phyloP scores from a whole-genome alignment of 2,329 filamentous ascomycete species.

The Colletotrichum aenigma region DNA sequence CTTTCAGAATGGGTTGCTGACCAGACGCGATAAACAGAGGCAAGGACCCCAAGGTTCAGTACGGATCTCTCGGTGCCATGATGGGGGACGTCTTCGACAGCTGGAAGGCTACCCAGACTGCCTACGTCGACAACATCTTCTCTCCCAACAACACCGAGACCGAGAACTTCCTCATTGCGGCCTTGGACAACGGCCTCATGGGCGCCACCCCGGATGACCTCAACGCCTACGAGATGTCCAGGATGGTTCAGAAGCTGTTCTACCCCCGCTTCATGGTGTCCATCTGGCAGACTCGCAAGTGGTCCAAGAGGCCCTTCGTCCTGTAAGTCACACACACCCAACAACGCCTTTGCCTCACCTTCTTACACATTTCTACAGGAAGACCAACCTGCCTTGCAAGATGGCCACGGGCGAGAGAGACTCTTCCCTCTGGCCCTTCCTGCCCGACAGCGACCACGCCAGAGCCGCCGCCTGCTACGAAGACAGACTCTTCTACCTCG shows the following conservation, averaged over 20 bases:
- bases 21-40: background rate
- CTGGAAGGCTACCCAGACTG: background rate
- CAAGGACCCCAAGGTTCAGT: background rate
- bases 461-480: background rate
- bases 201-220: background rate
- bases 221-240: background rate
- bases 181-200: slow-evolving; percentile 2
- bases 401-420: background rate
- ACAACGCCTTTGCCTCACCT: background rate
- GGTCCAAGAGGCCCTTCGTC: background rate
- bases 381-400: background rate
- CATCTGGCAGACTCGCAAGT: background rate
- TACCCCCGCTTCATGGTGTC: background rate
- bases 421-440: background rate
- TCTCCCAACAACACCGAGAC: background rate
- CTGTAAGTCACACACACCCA: background rate
- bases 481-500: background rate
- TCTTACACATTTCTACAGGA: background rate
- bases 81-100: background rate
- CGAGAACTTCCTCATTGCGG: background rate
- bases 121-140: background rate
- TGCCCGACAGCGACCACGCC: background rate
- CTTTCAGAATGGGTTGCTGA: background rate
- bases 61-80: background rate
- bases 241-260: background rate